These are phyloP conservation scores for Sarocladium oryzae DNA, from an alignment of 2,329 filamentous ascomycete species.

Conservation along the genomic window DNA sequence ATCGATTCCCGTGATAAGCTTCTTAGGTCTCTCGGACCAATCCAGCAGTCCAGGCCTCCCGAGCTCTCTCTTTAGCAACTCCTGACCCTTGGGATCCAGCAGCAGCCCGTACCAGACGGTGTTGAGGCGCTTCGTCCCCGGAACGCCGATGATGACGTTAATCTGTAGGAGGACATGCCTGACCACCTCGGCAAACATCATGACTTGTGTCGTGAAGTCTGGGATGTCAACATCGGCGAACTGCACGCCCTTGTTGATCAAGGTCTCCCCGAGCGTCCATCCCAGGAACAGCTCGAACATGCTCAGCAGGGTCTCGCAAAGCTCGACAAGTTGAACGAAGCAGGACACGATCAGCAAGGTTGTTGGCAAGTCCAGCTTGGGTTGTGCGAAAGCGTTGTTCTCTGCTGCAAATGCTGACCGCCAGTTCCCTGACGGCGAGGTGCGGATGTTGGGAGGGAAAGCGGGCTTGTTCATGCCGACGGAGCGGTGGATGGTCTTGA, in stretches of 20 bases:
- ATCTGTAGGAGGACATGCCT: slow-evolving; percentile 19
- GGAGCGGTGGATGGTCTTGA: slow-evolving; percentile 14
- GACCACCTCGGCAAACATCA: slow-evolving; percentile 22
- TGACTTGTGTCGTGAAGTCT: slow-evolving; percentile 20
- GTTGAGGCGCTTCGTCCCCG: slow-evolving; percentile 15
- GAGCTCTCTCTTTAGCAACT: slow-evolving; percentile 21
- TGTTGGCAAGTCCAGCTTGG: slow-evolving; percentile 18
- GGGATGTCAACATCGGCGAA: slow-evolving; percentile 19
- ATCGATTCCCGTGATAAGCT: slow-evolving; percentile 1
- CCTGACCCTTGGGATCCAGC: slow-evolving; percentile 14
- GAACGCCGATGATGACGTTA: slow-evolving; percentile 21
- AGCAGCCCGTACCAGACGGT: slow-evolving; percentile 21
- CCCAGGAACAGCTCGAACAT: slow-evolving; percentile 16
- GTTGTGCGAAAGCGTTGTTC: not conserved
- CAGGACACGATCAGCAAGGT: slow-evolving; percentile 24
- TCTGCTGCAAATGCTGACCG: not conserved
- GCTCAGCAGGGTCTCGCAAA: slow-evolving; percentile 19
- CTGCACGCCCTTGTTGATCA: slow-evolving; percentile 16
- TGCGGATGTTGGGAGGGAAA: slow-evolving; percentile 3
- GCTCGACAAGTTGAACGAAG: slow-evolving; percentile 20
- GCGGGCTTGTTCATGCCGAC: slow-evolving; percentile 14
- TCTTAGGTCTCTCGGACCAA: not conserved
- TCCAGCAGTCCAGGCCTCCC: slow-evolving; percentile 13
- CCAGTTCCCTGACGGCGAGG: slow-evolving; percentile 2
- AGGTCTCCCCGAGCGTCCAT: slow-evolving; percentile 10